Evolutionary conservation across 2,329 filamentous ascomycete genomes (phyloP).

Genomic region (Exophiala dermatitidis): DNA sequence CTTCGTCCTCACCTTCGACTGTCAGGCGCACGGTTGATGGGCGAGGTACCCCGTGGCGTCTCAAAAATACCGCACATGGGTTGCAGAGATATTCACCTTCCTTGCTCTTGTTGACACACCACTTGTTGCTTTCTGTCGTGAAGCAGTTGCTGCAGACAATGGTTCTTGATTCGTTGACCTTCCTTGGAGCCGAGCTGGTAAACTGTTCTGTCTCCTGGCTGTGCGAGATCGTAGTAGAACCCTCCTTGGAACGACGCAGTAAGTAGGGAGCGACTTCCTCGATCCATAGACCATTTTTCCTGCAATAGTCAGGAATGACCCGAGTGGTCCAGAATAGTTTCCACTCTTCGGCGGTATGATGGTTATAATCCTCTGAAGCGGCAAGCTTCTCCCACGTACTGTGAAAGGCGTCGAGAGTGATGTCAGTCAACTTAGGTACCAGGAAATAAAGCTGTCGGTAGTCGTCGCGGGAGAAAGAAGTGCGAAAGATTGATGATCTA

Average conservation of each 20-base stretch:
- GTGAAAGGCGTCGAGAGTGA: conserved; percentile 18
- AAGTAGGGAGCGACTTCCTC: conserved; percentile 15
- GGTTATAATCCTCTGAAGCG: conserved; percentile 15
- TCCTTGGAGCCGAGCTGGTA: neutral
- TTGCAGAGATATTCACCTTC: conserved; percentile 9
- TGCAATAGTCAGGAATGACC: conserved; percentile 25
- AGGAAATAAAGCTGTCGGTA: conserved; percentile 22
- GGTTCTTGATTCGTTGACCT: neutral
- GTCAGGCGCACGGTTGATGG: conserved; percentile 3
- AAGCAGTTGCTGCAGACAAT: conserved; percentile 16
- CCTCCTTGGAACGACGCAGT: neutral
- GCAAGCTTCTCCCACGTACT: conserved; percentile 28
- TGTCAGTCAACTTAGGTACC: conserved; percentile 24
- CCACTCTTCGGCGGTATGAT: conserved; percentile 21
- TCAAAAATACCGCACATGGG: conserved; percentile 12
- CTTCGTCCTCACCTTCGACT: neutral
- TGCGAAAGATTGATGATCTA: no score
- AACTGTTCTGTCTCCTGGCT: neutral
- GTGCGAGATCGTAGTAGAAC: neutral
- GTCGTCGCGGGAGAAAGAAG: neutral
- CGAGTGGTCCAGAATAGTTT: conserved; percentile 17
- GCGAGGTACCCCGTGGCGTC: conserved; percentile 6
- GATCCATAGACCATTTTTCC: conserved; percentile 11
- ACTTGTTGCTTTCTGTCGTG: conserved; percentile 4
- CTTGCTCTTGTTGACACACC: conserved; percentile 8